phyloP scores from a whole-genome alignment of 139 green algal genomes.

The Chlamydomonas incerta region DNA sequence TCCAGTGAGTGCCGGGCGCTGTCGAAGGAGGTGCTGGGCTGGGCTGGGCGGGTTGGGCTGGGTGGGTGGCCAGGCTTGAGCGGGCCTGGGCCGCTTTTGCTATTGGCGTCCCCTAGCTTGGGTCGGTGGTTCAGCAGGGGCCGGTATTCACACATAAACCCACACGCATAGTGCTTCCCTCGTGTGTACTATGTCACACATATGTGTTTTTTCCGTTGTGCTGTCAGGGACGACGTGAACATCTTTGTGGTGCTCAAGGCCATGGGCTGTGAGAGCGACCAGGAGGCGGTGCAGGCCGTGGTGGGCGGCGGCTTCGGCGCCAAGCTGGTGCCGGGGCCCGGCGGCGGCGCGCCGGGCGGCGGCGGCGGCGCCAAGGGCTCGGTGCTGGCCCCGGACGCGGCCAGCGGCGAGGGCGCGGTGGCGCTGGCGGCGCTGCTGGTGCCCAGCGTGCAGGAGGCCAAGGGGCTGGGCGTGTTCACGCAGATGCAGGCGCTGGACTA shows the following conservation, averaged over 20 bases:
- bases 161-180: no score
- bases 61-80: no score
- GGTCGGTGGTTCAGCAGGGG: no score
- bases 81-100: no score
- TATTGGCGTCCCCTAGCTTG: no score
- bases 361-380: not conserved
- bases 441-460: slow-evolving; percentile 75
- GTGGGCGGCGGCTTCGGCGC: slow-evolving; percentile 38
- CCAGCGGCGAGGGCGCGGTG: slow-evolving; percentile 70
- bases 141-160: no score
- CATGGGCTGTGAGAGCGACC: slow-evolving; percentile 96
- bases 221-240: slow-evolving; percentile 87
- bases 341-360: slow-evolving; percentile 63
- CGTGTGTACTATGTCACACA: no score
- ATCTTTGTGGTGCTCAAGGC: slow-evolving; percentile 92
- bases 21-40: no score
- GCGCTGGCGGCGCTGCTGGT: slow-evolving; percentile 66
- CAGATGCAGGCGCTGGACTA: slow-evolving; percentile 95
- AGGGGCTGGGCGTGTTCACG: slow-evolving; percentile 84
- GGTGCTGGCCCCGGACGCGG: slow-evolving; percentile 8
- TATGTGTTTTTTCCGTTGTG: no score
- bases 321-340: slow-evolving; percentile 35
- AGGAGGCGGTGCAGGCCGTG: slow-evolving; percentile 83
- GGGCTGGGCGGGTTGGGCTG: no score
- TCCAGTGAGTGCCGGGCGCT: slow-evolving; percentile 87